Evolutionary conservation across 768 basidiomycete species (phyloP).

Genomic region (Hypholoma sublateritium): DNA sequence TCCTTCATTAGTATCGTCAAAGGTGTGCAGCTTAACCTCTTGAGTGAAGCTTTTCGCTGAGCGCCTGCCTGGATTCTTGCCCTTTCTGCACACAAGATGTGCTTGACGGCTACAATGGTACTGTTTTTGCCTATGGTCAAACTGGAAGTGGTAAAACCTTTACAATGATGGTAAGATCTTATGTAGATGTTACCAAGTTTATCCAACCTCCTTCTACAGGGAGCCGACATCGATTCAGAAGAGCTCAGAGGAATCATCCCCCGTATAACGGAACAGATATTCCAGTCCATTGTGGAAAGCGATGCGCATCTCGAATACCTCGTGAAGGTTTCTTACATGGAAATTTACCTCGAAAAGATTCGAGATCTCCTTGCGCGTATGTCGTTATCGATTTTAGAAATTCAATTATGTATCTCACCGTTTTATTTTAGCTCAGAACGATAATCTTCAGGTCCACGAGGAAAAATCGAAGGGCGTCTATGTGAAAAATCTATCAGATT

Average conservation of each 20-base stretch:
- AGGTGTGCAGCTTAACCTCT: constrained; percentile 44
- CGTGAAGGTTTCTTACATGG: constrained; percentile 99
- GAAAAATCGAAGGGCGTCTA: constrained; percentile 98
- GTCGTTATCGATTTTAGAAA: constrained; percentile 32
- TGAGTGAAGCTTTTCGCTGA: background rate
- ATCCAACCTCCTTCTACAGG: constrained; percentile 46
- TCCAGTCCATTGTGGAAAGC: constrained; percentile 94
- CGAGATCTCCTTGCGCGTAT: constrained; percentile 92
- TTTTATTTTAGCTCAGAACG: constrained; percentile 76
- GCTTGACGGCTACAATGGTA: constrained; percentile 97
- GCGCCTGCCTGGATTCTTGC: background rate
- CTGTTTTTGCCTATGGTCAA: constrained; percentile 87
- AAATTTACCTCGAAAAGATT: constrained; percentile 97
- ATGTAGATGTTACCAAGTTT: constrained; percentile 9
- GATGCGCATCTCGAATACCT: constrained; percentile 96
- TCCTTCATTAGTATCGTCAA: constrained; percentile 71
- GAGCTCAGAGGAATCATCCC: constrained; percentile 96
- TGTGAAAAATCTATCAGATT: constrained; percentile 96
- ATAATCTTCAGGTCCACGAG: constrained; percentile 97
- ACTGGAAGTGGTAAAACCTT: constrained; percentile 91
- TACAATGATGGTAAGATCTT: constrained; percentile 87
- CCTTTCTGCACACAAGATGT: constrained; percentile 62
- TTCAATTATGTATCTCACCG: background rate
- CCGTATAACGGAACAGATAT: constrained; percentile 98
- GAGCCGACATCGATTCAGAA: constrained; percentile 94